phyloP scores from a whole-genome alignment of 441 rosid genomes.

The Adansonia gregorii region DNA sequence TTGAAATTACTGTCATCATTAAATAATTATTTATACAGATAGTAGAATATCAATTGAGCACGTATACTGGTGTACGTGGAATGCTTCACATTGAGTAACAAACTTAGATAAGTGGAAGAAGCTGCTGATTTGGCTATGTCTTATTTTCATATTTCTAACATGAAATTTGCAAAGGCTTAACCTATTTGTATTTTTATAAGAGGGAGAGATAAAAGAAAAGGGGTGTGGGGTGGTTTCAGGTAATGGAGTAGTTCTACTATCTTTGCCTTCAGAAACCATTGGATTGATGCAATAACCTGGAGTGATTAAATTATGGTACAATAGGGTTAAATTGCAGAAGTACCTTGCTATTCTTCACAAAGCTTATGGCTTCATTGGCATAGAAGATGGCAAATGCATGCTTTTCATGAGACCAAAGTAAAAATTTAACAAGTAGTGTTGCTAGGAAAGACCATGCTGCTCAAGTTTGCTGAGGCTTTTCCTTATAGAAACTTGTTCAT shows the following conservation, averaged over 20 bases:
- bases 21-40: neutral
- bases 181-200: neutral
- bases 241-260: neutral
- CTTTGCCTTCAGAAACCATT: neutral
- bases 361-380: neutral
- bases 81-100: neutral
- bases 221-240: neutral
- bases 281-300: neutral
- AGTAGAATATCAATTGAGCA: neutral
- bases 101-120: neutral
- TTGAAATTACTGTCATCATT: neutral
- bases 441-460: slow-evolving; percentile 5
- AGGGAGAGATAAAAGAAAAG: neutral
- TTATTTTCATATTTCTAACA: neutral
- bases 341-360: neutral
- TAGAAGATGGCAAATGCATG: neutral
- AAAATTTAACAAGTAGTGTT: neutral
- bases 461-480: neutral
- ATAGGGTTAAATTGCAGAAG: neutral
- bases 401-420: neutral
- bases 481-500: slow-evolving; percentile 3
- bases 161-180: neutral
- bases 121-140: slow-evolving; percentile 14
- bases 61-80: neutral
- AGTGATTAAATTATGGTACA: neutral